These are phyloP conservation scores for Rhizopus sp. DNA, from an alignment of 371 early-diverging fungal species.

Conservation along the genomic window DNA sequence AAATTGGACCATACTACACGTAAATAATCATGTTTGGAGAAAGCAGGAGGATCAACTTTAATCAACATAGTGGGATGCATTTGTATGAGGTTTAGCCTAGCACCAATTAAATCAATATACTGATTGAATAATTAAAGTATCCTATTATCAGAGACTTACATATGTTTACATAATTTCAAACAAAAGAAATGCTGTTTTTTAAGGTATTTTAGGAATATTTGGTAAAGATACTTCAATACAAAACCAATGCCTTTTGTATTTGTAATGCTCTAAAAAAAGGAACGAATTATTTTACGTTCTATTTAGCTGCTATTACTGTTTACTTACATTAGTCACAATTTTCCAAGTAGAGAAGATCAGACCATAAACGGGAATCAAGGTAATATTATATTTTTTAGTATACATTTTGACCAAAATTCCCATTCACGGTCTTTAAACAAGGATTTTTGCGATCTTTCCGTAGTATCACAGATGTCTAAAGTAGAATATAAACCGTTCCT, in stretches of 20 bases:
- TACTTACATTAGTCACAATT: slow-evolving; percentile 17
- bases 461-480: slow-evolving; percentile 2
- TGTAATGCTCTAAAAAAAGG: slow-evolving; percentile 15
- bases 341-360: slow-evolving; percentile 15
- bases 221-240: slow-evolving; percentile 19
- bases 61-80: slow-evolving; percentile 17
- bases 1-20: slow-evolving; percentile 18
- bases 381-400: slow-evolving; percentile 18
- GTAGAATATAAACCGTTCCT: slow-evolving; percentile 3
- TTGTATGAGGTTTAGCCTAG: slow-evolving; percentile 15
- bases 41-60: slow-evolving; percentile 18
- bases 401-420: slow-evolving; percentile 9
- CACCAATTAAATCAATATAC: slow-evolving; percentile 16
- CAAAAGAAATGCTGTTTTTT: slow-evolving; percentile 19
- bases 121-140: slow-evolving; percentile 17
- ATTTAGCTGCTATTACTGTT: slow-evolving; percentile 18
- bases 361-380: slow-evolving; percentile 13
- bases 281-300: slow-evolving; percentile 16
- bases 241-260: slow-evolving; percentile 16
- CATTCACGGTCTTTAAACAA: slow-evolving; percentile 9
- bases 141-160: slow-evolving; percentile 20
- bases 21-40: slow-evolving; percentile 18
- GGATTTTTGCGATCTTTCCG: slow-evolving; percentile 8
- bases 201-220: slow-evolving; percentile 13
- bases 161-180: slow-evolving; percentile 16